A percentile compares a stretch with the other conserved stretches of the same genome.
Evolutionary conservation across 768 basidiomycete species (phyloP).

Genomic region (Pulveroboletus sp.): DNA sequence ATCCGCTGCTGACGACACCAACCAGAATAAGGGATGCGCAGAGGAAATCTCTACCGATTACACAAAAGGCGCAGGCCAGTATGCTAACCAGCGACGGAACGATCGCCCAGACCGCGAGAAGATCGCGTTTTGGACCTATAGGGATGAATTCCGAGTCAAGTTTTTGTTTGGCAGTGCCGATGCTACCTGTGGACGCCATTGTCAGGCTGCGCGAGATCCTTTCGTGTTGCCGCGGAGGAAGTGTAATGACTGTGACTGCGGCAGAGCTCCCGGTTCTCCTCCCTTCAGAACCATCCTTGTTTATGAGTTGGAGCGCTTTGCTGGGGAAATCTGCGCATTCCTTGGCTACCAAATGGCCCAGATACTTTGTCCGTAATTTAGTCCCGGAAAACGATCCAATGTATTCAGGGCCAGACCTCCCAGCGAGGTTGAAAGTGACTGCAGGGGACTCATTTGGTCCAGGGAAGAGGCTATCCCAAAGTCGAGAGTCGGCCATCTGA

Average conservation of each 20-base stretch:
- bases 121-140: conserved; percentile 6
- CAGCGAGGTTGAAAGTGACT: conserved; percentile 27
- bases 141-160: conserved; percentile 4
- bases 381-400: conserved; percentile 69
- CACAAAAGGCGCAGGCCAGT: conserved; percentile 17
- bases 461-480: conserved; percentile 34
- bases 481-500: conserved; percentile 20
- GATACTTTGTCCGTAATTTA: conserved; percentile 49
- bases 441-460: conserved; percentile 27
- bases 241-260: conserved; percentile 14
- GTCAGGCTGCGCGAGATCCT: background rate
- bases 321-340: background rate
- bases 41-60: conserved; percentile 20
- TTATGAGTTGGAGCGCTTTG: conserved; percentile 2
- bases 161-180: background rate
- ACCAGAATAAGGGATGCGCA: conserved; percentile 30
- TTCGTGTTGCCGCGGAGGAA: conserved; percentile 7
- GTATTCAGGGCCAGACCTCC: conserved; percentile 55
- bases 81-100: conserved; percentile 26
- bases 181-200: too few species aligned
- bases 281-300: background rate
- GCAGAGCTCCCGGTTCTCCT: conserved; percentile 17
- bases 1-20: conserved; percentile 30
- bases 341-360: conserved; percentile 48
- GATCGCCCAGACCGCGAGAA: conserved; percentile 14